Percentiles rank a stretch among this genome's conserved stretches.
phyloP scores from a whole-genome alignment of 169 alveolate species.

The Plasmodium falciparum region DNA sequence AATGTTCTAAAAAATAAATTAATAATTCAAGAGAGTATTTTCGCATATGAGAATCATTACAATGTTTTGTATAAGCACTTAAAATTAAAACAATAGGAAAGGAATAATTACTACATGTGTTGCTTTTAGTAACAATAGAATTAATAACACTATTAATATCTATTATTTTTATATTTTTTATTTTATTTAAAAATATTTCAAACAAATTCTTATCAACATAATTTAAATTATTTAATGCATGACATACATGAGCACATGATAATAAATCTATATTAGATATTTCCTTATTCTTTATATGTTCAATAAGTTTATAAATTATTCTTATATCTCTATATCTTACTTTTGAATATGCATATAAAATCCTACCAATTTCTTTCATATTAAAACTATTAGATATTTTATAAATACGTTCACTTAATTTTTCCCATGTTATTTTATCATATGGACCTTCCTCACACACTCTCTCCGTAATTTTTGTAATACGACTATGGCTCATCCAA shows the following conservation, averaged over 20 bases:
- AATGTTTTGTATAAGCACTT: conserved; percentile 59
- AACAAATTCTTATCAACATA: conserved; percentile 46
- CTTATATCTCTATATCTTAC: conserved; percentile 64
- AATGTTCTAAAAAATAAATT: conserved; percentile 19
- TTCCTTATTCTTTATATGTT: conserved; percentile 53
- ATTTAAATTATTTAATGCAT: conserved; percentile 60
- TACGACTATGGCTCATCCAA: conserved; percentile 76
- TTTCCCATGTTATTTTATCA: conserved; percentile 71
- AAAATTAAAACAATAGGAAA: conserved; percentile 41
- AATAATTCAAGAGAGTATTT: conserved; percentile 17
- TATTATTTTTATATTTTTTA: conserved; percentile 6
- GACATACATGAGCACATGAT: conserved; percentile 57
- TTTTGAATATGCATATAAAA: conserved; percentile 48
- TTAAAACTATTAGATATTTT: conserved; percentile 42
- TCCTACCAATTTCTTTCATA: conserved; percentile 69
- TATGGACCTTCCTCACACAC: conserved; percentile 68
- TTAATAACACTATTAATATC: not conserved
- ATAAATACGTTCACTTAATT: conserved; percentile 49
- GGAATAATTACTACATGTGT: conserved; percentile 1
- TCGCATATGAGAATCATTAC: conserved; percentile 43
- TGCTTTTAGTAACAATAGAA: no score
- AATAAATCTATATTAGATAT: conserved; percentile 34
- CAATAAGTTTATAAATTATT: conserved; percentile 56
- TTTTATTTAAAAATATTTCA: conserved; percentile 10
- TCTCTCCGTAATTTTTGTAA: conserved; percentile 55